phyloP scores from a whole-genome alignment of 2,329 filamentous ascomycete genomes.

The Claviceps sp. region DNA sequence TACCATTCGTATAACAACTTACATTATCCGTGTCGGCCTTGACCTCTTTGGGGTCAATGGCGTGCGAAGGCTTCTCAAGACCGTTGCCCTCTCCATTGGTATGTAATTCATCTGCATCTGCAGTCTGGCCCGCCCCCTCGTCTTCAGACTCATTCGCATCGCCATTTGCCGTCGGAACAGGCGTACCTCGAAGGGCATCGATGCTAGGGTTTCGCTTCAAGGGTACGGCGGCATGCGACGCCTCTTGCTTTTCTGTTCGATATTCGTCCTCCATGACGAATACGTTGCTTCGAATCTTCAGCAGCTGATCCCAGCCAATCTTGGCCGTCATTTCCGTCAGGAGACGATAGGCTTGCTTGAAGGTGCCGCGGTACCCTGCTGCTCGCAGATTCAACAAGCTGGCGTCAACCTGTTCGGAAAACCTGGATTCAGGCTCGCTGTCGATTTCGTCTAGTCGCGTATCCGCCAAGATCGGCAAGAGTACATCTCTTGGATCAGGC shows the following conservation, averaged over 20 bases:
- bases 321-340: slow-evolving; percentile 91
- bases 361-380: slow-evolving; percentile 84
- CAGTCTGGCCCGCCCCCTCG: slow-evolving; percentile 17
- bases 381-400: slow-evolving; percentile 77
- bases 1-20: slow-evolving; percentile 14
- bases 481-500: slow-evolving; percentile 81
- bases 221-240: slow-evolving; percentile 27
- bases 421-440: slow-evolving; percentile 71
- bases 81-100: slow-evolving; percentile 25
- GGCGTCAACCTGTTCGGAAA: slow-evolving; percentile 74
- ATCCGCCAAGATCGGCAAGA: slow-evolving; percentile 75
- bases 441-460: slow-evolving; percentile 93
- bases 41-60: slow-evolving; percentile 61
- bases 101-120: slow-evolving; percentile 19
- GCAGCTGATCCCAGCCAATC: slow-evolving; percentile 93
- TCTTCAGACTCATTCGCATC: slow-evolving; percentile 21
- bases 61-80: slow-evolving; percentile 69
- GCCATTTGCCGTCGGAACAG: slow-evolving; percentile 42
- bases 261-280: slow-evolving; percentile 99
- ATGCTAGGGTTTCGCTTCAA: slow-evolving; percentile 63
- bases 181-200: slow-evolving; percentile 60
- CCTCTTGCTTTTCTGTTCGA: slow-evolving; percentile 67
- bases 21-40: slow-evolving; percentile 65
- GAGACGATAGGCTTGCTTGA: slow-evolving; percentile 86
- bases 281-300: slow-evolving; percentile 89